Evolutionary conservation across 345 rosid genomes (phyloP).

Genomic region (Abelmoschus esculentus): DNA sequence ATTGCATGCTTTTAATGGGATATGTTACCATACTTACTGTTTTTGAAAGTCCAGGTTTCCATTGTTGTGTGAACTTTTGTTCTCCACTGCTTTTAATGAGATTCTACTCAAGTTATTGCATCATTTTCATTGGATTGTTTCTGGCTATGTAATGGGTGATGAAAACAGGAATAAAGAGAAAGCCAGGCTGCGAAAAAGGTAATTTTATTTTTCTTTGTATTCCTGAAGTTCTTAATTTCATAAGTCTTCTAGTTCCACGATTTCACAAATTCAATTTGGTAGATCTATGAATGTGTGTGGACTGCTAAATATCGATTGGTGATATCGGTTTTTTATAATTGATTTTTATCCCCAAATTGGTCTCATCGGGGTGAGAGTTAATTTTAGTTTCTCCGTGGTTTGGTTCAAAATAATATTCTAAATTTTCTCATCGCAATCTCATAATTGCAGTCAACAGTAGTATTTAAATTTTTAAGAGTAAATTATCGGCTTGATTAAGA

Average conservation of each 20-base stretch:
- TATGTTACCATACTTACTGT: too few species aligned
- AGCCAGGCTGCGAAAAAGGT: slow-evolving; percentile 96
- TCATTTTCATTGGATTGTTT: slow-evolving; percentile 92
- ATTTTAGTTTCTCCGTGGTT: too few species aligned
- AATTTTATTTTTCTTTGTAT: not conserved
- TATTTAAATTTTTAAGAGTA: not conserved
- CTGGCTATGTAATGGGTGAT: slow-evolving; percentile 96
- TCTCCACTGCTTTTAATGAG: slow-evolving; percentile 39
- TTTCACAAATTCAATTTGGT: not conserved
- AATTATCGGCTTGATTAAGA: not conserved
- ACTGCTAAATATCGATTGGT: not conserved
- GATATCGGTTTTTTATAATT: too few species aligned
- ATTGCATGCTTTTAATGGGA: too few species aligned
- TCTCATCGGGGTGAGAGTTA: too few species aligned
- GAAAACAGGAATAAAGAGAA: slow-evolving; percentile 89
- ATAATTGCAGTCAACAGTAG: not conserved
- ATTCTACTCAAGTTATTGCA: slow-evolving; percentile 76
- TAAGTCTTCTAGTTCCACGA: too few species aligned
- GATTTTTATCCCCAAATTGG: too few species aligned
- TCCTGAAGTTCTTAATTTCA: not conserved
- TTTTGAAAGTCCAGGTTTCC: too few species aligned
- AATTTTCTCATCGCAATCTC: too few species aligned
- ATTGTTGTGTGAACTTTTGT: too few species aligned
- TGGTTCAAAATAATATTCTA: too few species aligned
- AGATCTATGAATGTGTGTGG: not conserved